Evolutionary conservation across 805 yeast genomes (phyloP).

Genomic region (Wickerhamiella occidentalis): DNA sequence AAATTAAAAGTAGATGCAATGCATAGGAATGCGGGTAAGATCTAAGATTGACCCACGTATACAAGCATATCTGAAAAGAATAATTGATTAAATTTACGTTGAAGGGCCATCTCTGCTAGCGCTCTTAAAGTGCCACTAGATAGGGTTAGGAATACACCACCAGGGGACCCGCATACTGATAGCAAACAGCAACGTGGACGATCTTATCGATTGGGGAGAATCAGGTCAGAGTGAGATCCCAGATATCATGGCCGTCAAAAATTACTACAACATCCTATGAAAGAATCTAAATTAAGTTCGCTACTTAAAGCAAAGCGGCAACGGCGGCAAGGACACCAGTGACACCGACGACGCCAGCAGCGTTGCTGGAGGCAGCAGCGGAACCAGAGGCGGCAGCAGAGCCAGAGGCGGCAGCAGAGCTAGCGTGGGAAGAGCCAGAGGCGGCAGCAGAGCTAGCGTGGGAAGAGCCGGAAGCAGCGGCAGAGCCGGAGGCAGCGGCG

Average conservation of each 20-base stretch:
- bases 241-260: not conserved
- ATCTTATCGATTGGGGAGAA: too few relatives aligned
- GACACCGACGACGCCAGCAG: conserved; percentile 9
- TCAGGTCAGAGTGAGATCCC: too few relatives aligned
- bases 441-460: conserved; percentile 7
- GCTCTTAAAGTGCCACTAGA: too few relatives aligned
- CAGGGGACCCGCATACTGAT: too few relatives aligned
- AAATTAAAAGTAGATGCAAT: too few relatives aligned
- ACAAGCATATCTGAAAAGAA: too few relatives aligned
- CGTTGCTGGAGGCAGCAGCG: conserved; percentile 4
- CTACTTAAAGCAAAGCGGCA: conserved; percentile 5
- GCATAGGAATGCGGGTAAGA: too few relatives aligned
- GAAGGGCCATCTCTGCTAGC: too few relatives aligned
- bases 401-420: conserved; percentile 8
- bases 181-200: too few relatives aligned
- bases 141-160: too few relatives aligned
- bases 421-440: not conserved
- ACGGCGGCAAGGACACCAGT: conserved; percentile 5
- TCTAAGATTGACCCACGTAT: too few relatives aligned
- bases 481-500: conserved; percentile 8
- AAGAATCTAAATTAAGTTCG: not conserved
- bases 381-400: conserved; percentile 8
- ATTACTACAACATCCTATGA: not conserved
- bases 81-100: too few relatives aligned
- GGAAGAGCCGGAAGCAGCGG: conserved; percentile 9